Evolutionary conservation across 2,329 filamentous ascomycete species (phyloP).

Genomic region (Geosmithia putterillii): DNA sequence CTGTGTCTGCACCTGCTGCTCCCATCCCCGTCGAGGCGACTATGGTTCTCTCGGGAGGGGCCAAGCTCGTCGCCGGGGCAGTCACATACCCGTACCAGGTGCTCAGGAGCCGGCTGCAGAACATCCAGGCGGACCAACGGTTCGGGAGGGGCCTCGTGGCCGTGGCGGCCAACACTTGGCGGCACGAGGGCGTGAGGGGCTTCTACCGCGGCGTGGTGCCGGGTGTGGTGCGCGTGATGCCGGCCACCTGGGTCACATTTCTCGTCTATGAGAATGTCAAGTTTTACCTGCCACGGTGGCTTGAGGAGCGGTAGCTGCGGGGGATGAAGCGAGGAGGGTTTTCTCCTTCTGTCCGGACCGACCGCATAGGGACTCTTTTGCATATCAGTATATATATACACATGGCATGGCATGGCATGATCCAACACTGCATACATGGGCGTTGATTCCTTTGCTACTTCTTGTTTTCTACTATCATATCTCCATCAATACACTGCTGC

Average conservation of each 20-base stretch:
- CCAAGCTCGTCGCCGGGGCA: conserved; percentile 82
- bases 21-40: conserved; percentile 61
- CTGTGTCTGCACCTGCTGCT: too few relatives aligned
- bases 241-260: conserved; percentile 93
- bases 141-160: conserved; percentile 63
- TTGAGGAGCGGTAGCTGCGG: too few relatives aligned
- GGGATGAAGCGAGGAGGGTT: too few relatives aligned
- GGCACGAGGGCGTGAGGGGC: conserved; percentile 64
- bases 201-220: conserved; percentile 90
- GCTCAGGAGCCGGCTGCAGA: conserved; percentile 76
- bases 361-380: too few relatives aligned
- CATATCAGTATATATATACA: too few relatives aligned
- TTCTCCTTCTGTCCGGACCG: background rate
- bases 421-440: background rate
- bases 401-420: too few relatives aligned
- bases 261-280: conserved; percentile 93
- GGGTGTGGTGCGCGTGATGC: conserved; percentile 81
- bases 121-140: conserved; percentile 64
- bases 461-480: too few relatives aligned
- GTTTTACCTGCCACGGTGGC: conserved; percentile 47
- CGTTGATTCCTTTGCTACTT: too few relatives aligned
- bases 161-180: conserved; percentile 63
- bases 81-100: conserved; percentile 95
- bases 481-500: too few relatives aligned
- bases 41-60: conserved; percentile 63